Percentiles rank a stretch among this genome's conserved stretches.
Conservation (phyloP, 2,329 filamentous ascomycete genomes). For the Penicillium crustosum region DNA sequence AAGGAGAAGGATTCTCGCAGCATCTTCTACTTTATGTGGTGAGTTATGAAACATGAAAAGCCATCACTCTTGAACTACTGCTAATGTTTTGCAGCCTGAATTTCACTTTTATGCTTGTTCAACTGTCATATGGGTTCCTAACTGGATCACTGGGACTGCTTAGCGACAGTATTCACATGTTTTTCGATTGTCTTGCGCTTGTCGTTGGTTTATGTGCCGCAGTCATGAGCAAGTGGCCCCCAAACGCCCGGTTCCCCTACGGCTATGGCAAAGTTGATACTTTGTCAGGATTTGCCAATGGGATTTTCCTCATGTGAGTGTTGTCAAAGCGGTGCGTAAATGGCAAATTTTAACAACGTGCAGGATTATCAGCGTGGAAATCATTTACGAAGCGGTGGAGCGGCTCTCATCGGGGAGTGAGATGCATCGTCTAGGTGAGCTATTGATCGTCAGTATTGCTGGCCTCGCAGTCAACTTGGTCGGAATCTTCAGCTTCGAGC, state of each 20-base stretch:
- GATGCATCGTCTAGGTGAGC: constrained; percentile 78
- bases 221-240: constrained; percentile 95
- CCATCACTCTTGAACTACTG: neutral
- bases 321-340: too few relatives aligned
- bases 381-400: constrained; percentile 91
- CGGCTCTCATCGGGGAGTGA: constrained; percentile 79
- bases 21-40: constrained; percentile 97
- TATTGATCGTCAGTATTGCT: constrained; percentile 82
- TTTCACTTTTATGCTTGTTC: constrained; percentile 90
- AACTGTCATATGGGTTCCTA: constrained; percentile 89
- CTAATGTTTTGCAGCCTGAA: constrained; percentile 66
- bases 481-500: constrained; percentile 80
- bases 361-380: constrained; percentile 90
- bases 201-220: constrained; percentile 87
- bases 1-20: constrained; percentile 88
- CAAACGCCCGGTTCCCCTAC: constrained; percentile 84
- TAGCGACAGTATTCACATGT: constrained; percentile 98
- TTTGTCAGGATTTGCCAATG: constrained; percentile 92
- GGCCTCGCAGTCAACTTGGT: constrained; percentile 89
- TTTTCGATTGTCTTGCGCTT: constrained; percentile 94
- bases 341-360: constrained; percentile 15
- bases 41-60: constrained; percentile 35
- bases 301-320: constrained; percentile 82
- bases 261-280: constrained; percentile 97
- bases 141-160: constrained; percentile 93